Evolutionary conservation across 129 eudicot species (phyloP), one percentile per base, ranked within the genome.

Genomic region (Chrysanthemum seticuspe): DNA sequence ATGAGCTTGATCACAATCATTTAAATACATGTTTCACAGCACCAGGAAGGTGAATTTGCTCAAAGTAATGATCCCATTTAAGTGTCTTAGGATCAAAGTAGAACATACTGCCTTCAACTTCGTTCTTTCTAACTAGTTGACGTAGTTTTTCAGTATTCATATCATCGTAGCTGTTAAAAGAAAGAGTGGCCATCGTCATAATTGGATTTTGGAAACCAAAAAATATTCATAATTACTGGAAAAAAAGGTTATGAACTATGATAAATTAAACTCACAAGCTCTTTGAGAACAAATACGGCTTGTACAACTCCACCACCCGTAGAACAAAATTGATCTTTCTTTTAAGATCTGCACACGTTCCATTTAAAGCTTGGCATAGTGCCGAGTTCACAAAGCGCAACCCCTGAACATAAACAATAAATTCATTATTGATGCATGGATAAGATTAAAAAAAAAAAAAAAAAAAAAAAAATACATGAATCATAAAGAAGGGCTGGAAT

Each of bases 1-100:
- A 6, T 71, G 44, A 78, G 61, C 13, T 63, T n/a, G 29, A 27
- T 61, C 14, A n/a, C 3, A n/a, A 56, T 85, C 81, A 90, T 50
- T 90, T 87, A 61, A 93, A 81, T 64, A 93, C 90, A 34, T 90
- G 62, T 74, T 90, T 94, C 3, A 94, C 98, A 2, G 83, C 79
- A 5, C 97, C 97, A 8, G 97, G 89, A 69, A 94, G 11, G 81
- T 94, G 98, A 25, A 73, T 80, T 56, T 75, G 76, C 74, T 81
- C 62, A 76, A 88, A 83, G 71, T 94, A 94, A 27, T 87, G 89
- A 2, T 73, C 89, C 98, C 97, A 94, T 66, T 86, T 66, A 10
- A 94, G 80, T 29, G 56, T 10, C 76, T 83, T 90, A 13, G 97
- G 93, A 70, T 94, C 96, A 76, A 94, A 90, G 67, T 88, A 84